These are phyloP conservation scores for Echinochloa phyllopogon DNA, from an alignment of 176 grass and related monocot genomes.

Conservation along the genomic window DNA sequence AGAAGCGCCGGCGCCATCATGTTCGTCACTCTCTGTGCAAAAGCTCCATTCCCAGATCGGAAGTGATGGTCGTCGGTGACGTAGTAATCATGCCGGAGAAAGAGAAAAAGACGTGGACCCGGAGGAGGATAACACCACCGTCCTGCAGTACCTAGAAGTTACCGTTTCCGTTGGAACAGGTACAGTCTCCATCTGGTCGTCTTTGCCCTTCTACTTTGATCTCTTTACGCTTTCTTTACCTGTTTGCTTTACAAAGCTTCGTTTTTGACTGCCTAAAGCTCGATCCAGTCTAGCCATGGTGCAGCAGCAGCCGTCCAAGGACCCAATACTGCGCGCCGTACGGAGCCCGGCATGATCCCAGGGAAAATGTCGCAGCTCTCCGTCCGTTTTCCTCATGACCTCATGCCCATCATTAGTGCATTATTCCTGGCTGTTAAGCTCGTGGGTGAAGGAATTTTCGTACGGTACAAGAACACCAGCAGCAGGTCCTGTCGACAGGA, in stretches of 20 bases:
- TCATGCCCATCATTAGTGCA: constrained; percentile 35
- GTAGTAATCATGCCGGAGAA: constrained; percentile 11
- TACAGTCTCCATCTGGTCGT: constrained; percentile 12
- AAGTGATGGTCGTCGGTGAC: constrained; percentile 28
- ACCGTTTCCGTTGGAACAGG: constrained; percentile 27
- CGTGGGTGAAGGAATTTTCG: constrained; percentile 41
- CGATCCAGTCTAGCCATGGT: neutral
- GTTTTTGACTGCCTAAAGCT: constrained; percentile 32
- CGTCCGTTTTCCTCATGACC: constrained; percentile 11
- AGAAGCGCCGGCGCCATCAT: constrained; percentile 39
- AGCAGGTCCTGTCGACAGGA: neutral
- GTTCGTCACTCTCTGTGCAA: neutral
- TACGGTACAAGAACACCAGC: constrained; percentile 21
- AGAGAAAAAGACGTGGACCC: constrained; percentile 29
- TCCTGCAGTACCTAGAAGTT: neutral
- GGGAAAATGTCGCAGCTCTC: constrained; percentile 9
- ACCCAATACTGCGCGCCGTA: neutral
- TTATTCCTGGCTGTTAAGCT: constrained; percentile 28
- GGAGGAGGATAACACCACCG: neutral
- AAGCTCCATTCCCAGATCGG: constrained; percentile 35
- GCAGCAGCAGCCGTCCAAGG: neutral
- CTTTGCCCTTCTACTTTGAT: constrained; percentile 5
- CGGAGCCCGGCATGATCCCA: constrained; percentile 2
- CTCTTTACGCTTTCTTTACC: constrained; percentile 53
- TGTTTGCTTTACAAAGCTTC: constrained; percentile 38